A percentile compares a stretch with the other conserved stretches of the same genome.
Evolutionary conservation across 2,329 filamentous ascomycete genomes (phyloP).

Genomic region (Pezicula radicicola): DNA sequence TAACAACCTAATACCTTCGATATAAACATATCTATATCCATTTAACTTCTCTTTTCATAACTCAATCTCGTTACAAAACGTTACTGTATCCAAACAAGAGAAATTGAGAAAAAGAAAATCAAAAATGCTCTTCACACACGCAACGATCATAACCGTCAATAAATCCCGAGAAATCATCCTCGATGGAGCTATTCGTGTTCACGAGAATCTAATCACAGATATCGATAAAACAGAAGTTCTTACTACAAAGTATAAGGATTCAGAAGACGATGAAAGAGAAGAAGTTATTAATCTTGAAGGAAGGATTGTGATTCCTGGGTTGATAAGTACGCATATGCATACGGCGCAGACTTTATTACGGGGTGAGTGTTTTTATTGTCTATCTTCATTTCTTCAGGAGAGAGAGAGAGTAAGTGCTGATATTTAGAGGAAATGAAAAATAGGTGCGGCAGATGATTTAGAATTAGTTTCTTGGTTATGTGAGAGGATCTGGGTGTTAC

Average conservation of each 20-base stretch:
- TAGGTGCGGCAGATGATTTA: conserved; percentile 40
- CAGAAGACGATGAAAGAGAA: conserved; percentile 26
- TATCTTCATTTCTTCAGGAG: too few species aligned
- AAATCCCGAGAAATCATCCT: conserved; percentile 38
- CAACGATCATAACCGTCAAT: conserved; percentile 50
- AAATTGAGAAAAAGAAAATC: too few species aligned
- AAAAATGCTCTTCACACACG: too few species aligned
- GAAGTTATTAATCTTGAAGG: conserved; percentile 33
- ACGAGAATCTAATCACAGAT: conserved; percentile 35
- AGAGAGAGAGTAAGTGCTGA: too few species aligned
- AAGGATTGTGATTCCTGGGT: conserved; percentile 44
- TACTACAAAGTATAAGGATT: conserved; percentile 19
- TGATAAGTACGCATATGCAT: conserved; percentile 49
- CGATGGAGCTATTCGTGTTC: conserved; percentile 42
- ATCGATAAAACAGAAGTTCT: conserved; percentile 35
- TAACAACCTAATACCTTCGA: too few species aligned
- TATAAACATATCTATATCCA: too few species aligned
- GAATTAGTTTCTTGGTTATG: conserved; percentile 49
- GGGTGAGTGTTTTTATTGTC: conserved; percentile 21
- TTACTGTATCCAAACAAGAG: too few species aligned
- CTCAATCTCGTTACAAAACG: too few species aligned
- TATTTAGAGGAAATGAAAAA: too few species aligned
- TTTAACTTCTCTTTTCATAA: too few species aligned
- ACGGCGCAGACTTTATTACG: conserved; percentile 45
- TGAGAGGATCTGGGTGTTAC: conserved; percentile 45